Evolutionary conservation across 1,139 yeast species (phyloP).

Genomic region (Hemisphaericaspora subhashii): DNA sequence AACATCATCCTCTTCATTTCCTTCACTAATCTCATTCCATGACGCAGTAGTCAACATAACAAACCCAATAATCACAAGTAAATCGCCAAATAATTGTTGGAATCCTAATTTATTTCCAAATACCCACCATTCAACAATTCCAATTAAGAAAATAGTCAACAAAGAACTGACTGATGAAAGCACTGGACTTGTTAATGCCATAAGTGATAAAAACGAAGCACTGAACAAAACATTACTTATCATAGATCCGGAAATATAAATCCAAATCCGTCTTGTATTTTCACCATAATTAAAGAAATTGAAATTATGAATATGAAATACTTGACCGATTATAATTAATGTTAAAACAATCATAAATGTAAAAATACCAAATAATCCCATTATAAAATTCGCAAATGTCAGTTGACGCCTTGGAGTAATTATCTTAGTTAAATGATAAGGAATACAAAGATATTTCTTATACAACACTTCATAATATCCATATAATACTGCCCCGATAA

Average conservation of each 20-base stretch:
- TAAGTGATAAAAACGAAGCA: slow-evolving; percentile 70
- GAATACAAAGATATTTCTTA: slow-evolving; percentile 75
- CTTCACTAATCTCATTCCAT: slow-evolving; percentile 70
- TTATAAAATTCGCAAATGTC: slow-evolving; percentile 48
- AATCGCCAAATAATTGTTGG: slow-evolving; percentile 56
- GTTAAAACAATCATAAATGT: slow-evolving; percentile 55
- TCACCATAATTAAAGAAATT: slow-evolving; percentile 50
- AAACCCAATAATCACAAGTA: slow-evolving; percentile 66
- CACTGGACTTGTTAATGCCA: slow-evolving; percentile 86
- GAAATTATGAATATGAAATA: slow-evolving; percentile 59
- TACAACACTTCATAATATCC: slow-evolving; percentile 86
- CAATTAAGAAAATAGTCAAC: slow-evolving; percentile 77
- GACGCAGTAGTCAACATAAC: slow-evolving; percentile 67
- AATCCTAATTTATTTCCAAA: slow-evolving; percentile 55
- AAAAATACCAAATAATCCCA: slow-evolving; percentile 58
- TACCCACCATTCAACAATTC: slow-evolving; percentile 72
- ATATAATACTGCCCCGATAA: slow-evolving; percentile 76
- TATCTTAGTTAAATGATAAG: slow-evolving; percentile 46
- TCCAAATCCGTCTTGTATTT: slow-evolving; percentile 40
- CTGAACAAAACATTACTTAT: slow-evolving; percentile 67
- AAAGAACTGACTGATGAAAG: slow-evolving; percentile 80
- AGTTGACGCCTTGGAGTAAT: slow-evolving; percentile 50
- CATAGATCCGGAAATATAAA: slow-evolving; percentile 50
- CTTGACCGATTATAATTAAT: slow-evolving; percentile 50
- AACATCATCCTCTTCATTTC: slow-evolving; percentile 58